Evolutionary conservation across 352 stramenopile species (phyloP).

Genomic region (Aphanomyces stellatus): DNA sequence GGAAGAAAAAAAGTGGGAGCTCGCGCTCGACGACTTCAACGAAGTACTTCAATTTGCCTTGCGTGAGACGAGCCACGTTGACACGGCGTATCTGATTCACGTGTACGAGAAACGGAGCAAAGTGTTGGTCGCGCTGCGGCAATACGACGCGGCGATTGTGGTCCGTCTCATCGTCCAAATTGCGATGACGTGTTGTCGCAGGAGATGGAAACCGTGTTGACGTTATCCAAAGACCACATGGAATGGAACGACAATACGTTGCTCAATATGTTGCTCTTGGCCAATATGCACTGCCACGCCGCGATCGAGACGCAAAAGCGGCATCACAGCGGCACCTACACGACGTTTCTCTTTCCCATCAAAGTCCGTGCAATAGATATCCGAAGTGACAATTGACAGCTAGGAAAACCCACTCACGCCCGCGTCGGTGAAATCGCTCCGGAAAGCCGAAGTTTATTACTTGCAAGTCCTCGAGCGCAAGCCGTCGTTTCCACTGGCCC

Average conservation of each 20-base stretch:
- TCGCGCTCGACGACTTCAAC: conserved; percentile 8
- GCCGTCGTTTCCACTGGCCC: conserved; percentile 36
- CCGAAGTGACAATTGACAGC: no score
- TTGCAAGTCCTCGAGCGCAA: conserved; percentile 28
- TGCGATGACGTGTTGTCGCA: not conserved
- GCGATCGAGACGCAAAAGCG: conserved; percentile 18
- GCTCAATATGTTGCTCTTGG: conserved; percentile 36
- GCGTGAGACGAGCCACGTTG: not conserved
- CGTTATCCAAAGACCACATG: not conserved
- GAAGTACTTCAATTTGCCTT: not conserved
- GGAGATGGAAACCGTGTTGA: conserved; percentile 13
- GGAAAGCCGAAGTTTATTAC: conserved; percentile 27
- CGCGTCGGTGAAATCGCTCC: not conserved
- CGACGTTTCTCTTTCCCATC: not conserved
- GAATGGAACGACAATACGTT: conserved; percentile 11
- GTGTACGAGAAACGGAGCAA: conserved; percentile 5
- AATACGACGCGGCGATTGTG: conserved; percentile 5
- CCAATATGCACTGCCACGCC: conserved; percentile 50
- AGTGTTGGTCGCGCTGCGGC: not conserved
- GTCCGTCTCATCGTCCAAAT: not conserved
- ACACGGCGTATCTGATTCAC: not conserved
- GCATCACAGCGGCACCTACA: not conserved
- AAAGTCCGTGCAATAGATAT: no score
- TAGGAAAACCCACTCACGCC: not conserved
- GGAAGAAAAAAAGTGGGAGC: not conserved